Evolutionary conservation across 2,329 filamentous ascomycete genomes (phyloP), one percentile per base, ranked within the genome.

Genomic region (Apiospora hydei): DNA sequence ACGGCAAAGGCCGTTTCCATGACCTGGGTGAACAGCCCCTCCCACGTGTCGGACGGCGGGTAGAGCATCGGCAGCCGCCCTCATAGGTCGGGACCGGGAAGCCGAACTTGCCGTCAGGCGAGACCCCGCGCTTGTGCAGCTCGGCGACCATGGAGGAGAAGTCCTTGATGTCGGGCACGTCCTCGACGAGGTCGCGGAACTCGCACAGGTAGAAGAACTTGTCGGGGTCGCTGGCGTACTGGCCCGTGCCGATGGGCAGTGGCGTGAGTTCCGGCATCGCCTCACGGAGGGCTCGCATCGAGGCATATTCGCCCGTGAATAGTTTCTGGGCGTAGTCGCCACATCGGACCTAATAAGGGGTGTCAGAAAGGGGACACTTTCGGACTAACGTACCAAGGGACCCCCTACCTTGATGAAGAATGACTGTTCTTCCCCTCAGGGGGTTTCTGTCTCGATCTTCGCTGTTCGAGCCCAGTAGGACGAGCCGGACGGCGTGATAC

Each of bases 391-490:
- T 13, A 18, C 41, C 13, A 18, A 21, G 4, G 26, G 16, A 18
- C 14, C 16, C 6, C 16, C 1, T 24, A 79, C 78, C 74, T 83
- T 83, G 46, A 83, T 74, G 70, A 83, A 82, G 69, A 77, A 83
- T 11, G 77, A 74, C 7, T 72, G 67, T 7, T 74, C 43, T 0
- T 75, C 73, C 5, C 77, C 78, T 66, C 80, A 75, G n/a, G 7
- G 53, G 8, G 77, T 73, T n/a, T 72, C 57, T 1, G 80, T 74
- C 18, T 78, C 70, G 46, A 84, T 80, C 47, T 78, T 77, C 24
- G 80, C 79, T 1, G 81, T 83, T n/a, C 77, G 74, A 3, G 78
- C 78, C 78, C 78, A 83, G 70, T 80, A 76, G 1, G 75, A 77
- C 0, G 69, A 26, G 34, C 75, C 74, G 38, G 43, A 69, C 4